Conservation (phyloP, 208 protist species). For the Perkinsela sp. region DNA sequence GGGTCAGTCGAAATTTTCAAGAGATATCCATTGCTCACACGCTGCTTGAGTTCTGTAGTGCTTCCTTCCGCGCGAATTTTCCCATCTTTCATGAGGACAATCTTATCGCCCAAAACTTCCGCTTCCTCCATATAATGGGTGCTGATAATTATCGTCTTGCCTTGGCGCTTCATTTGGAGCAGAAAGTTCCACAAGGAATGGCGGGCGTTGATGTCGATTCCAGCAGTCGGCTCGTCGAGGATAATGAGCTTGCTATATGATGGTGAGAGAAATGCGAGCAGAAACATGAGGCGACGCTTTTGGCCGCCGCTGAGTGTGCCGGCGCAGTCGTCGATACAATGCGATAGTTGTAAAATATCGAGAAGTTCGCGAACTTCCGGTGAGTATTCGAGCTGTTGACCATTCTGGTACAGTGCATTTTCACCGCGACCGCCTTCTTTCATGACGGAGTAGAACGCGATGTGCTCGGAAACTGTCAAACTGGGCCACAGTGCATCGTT, state of each 20-base stretch:
- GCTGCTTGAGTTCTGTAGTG: constrained; percentile 20
- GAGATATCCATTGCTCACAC: constrained; percentile 26
- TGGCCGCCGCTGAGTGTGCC: constrained; percentile 32
- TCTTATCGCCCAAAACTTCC: constrained; percentile 65
- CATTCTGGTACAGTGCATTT: constrained; percentile 11
- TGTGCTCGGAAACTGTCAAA: constrained; percentile 65
- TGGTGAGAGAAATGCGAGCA: constrained; percentile 50
- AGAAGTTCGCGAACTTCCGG: constrained; percentile 18
- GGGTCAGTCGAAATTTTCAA: constrained; percentile 7
- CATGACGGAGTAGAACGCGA: constrained; percentile 62
- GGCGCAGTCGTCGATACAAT: constrained; percentile 17
- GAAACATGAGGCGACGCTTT: constrained; percentile 28
- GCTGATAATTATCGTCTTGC: constrained; percentile 6
- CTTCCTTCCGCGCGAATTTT: constrained; percentile 18
- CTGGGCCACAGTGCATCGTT: constrained; percentile 54
- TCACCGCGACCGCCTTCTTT: constrained; percentile 15
- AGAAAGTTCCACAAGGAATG: constrained; percentile 31
- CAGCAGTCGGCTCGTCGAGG: constrained; percentile 63
- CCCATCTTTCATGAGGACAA: constrained; percentile 58
- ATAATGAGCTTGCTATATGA: constrained; percentile 24
- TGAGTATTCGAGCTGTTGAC: constrained; percentile 12
- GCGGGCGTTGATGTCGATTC: constrained; percentile 47
- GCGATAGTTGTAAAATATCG: neutral
- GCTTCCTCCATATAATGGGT: constrained; percentile 91
- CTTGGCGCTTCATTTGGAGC: constrained; percentile 7